Base-by-base conservation (phyloP, 768 basidiomycete species). In the Tephrocybe sp. region DNA sequence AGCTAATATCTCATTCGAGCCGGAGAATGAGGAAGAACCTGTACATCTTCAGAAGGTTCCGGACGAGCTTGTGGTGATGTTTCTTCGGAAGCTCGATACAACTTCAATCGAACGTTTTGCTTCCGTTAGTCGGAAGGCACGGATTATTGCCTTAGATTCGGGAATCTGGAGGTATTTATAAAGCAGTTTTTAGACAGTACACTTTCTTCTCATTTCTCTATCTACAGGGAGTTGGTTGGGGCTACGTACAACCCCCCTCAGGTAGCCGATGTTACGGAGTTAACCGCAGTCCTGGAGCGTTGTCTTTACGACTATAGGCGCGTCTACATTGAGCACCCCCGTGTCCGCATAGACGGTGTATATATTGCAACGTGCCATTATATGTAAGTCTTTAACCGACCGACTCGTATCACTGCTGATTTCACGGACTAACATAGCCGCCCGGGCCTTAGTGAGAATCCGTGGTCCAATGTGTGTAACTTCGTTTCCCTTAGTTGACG, bases 301-400 rank as follows among this genome's bases (percentile, higher is more conserved):
- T 84, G 83, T 64, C 63, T 67, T 42, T 77, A 72, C 43, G 83
- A 91, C 64, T 93, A 83, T 69, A 80, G 94, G 33, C 84, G 84
- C 17, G 69, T 89, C 8, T 91, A 81, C 65, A 80, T 96, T 37
- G 88, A 93, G 66, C 88, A 92, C 51, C 92, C 93, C 12, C 80
- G 94, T 41, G 66, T 96, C 42, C 83, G 94, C 33, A 65, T 87
- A 56, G 94, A 96, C 54, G 94, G 94, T 1, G 85, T 93, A 9
- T 96, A 96, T 65, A 94, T 97, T 45, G 86, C 91, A 18, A 88
- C 90, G 17, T 95, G 93, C 62, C 93, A 93, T 66, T 96, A 91
- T 58, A 73, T 86, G 89, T 90, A 65, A 54, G 83, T 67, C 45
- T 24, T n/a, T n/a, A 48, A 40, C 20, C 36, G 40, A 26, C 8